phyloP scores from a whole-genome alignment of 2,329 filamentous ascomycete species.

The Aspergillus arachidicola region DNA sequence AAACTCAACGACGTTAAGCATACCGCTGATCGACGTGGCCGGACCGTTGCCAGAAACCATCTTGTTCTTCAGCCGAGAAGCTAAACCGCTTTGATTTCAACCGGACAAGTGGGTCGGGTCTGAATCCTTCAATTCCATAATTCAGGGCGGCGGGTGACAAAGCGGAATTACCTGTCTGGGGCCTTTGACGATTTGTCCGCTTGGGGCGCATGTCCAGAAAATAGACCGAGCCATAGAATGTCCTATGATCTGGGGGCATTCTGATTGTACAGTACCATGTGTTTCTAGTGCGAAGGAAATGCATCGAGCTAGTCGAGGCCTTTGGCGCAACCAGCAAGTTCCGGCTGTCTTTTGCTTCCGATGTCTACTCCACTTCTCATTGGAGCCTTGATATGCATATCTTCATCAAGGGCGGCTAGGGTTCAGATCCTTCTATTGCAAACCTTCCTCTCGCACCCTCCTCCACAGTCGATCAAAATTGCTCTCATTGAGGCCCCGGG shows the following conservation, averaged over 20 bases:
- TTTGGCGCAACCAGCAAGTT: background rate
- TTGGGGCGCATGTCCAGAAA: background rate
- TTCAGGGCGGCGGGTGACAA: background rate
- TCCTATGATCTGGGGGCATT: background rate
- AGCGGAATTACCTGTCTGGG: background rate
- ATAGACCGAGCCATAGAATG: background rate
- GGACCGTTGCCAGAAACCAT: background rate
- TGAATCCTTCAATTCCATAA: background rate
- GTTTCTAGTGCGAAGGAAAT: background rate
- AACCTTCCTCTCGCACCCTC: background rate
- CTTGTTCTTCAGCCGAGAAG: background rate
- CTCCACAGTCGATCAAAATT: background rate
- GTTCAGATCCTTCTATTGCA: background rate
- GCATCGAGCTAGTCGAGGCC: background rate
- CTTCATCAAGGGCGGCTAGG: background rate
- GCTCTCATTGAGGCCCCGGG: background rate
- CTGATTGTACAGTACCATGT: background rate
- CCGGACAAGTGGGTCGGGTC: background rate
- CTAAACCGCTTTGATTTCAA: background rate
- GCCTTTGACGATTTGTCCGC: background rate
- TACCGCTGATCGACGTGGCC: constrained; percentile 1
- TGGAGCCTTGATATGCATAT: constrained; percentile 1
- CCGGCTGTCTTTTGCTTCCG: background rate
- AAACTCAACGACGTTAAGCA: background rate
- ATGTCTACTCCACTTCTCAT: background rate